Conservation (phyloP, 768 basidiomycete genomes). For the Bullera alba region DNA sequence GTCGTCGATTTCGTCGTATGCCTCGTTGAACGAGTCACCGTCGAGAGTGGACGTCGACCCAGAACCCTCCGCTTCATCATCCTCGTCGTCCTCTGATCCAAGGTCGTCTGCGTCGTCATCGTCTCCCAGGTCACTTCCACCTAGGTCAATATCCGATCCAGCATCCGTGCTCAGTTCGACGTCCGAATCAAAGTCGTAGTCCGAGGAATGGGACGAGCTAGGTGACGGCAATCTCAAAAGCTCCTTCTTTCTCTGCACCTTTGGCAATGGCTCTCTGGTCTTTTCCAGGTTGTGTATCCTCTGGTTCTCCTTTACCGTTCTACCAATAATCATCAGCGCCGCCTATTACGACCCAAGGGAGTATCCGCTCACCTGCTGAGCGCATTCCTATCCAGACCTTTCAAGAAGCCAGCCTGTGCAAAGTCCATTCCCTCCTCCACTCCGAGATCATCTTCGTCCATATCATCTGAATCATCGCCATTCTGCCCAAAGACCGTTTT, state of each 20-base stretch:
- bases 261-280: constrained; percentile 48
- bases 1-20: constrained; percentile 19
- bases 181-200: constrained; percentile 55
- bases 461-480: constrained; percentile 3
- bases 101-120: constrained; percentile 38
- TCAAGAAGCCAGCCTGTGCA: constrained; percentile 62
- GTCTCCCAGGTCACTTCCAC: constrained; percentile 30
- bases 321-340: constrained; percentile 40
- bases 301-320: constrained; percentile 78
- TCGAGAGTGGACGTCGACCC: constrained; percentile 42
- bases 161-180: constrained; percentile 49
- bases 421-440: constrained; percentile 63
- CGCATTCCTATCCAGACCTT: constrained; percentile 65
- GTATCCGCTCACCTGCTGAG: constrained; percentile 61
- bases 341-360: background rate
- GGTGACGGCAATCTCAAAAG: no score
- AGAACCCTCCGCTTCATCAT: constrained; percentile 14
- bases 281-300: constrained; percentile 63
- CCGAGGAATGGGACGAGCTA: constrained; percentile 63
- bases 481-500: constrained; percentile 22
- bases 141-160: constrained; percentile 45
- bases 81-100: constrained; percentile 52
- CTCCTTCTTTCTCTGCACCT: constrained; percentile 46
- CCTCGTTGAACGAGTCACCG: constrained; percentile 34
- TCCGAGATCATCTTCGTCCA: constrained; percentile 51